Conservation (phyloP, 2,329 filamentous ascomycete species). For the Fusarium drepaniforme region DNA sequence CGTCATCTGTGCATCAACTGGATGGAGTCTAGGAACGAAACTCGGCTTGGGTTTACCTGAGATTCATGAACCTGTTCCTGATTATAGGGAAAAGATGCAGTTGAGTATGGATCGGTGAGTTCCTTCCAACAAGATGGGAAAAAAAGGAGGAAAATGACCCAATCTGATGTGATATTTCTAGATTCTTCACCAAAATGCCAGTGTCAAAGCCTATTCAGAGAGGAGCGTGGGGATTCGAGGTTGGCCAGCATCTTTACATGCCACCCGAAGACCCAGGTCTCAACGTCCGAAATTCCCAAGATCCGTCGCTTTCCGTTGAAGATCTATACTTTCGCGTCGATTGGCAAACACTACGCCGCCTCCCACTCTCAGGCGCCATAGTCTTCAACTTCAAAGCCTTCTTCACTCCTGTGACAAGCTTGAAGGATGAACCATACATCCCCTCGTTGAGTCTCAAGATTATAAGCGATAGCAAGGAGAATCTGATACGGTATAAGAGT, state of each 20-base stretch:
- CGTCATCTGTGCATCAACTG: conserved; percentile 81
- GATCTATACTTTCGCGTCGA: conserved; percentile 81
- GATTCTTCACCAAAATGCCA: conserved; percentile 83
- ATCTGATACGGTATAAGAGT: conserved; percentile 80
- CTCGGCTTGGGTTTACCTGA: conserved; percentile 77
- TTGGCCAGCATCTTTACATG: conserved; percentile 80
- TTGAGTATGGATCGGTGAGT: conserved; percentile 84
- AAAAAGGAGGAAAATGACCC: too few relatives aligned
- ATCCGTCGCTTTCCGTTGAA: conserved; percentile 64
- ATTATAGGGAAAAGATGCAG: conserved; percentile 88
- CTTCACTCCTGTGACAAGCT: conserved; percentile 79
- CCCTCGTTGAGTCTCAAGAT: conserved; percentile 59
- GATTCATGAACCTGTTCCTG: conserved; percentile 81
- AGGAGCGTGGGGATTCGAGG: conserved; percentile 85
- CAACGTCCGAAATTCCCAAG: conserved; percentile 67
- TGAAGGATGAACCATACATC: conserved; percentile 78
- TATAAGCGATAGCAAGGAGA: conserved; percentile 61
- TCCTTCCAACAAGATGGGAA: accelerated
- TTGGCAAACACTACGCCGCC: conserved; percentile 85
- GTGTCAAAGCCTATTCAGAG: conserved; percentile 82
- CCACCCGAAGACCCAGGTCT: conserved; percentile 76
- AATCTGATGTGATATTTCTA: conserved; percentile 42
- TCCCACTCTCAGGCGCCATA: conserved; percentile 80
- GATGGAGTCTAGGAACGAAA: conserved; percentile 82
- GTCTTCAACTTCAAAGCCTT: conserved; percentile 92